These are phyloP conservation scores for Didymellaceae sp. DNA, from an alignment of 2,329 filamentous ascomycete genomes.

Conservation along the genomic window DNA sequence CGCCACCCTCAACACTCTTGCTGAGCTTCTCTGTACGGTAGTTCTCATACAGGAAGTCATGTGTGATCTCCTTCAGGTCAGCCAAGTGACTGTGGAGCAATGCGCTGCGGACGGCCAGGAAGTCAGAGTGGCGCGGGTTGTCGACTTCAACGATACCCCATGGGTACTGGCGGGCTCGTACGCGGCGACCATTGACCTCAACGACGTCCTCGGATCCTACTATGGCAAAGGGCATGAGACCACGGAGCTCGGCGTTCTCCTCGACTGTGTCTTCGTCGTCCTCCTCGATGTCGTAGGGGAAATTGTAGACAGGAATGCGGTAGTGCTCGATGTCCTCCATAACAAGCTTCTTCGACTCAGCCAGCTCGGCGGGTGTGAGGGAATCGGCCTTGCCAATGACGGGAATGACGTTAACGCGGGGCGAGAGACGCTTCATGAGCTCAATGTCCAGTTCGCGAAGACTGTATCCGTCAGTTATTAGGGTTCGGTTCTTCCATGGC, in stretches of 20 bases:
- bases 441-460: conserved; percentile 99
- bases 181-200: conserved; percentile 90
- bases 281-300: conserved; percentile 99
- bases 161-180: conserved; percentile 95
- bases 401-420: conserved; percentile 97
- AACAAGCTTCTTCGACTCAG: conserved; percentile 99
- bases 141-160: conserved; percentile 99
- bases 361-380: conserved; percentile 92
- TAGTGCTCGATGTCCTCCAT: conserved; percentile 99
- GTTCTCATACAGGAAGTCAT: conserved; percentile 99
- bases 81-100: conserved; percentile 97
- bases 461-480: conserved; percentile 58
- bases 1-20: conserved; percentile 96
- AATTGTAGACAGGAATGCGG: conserved; percentile 99
- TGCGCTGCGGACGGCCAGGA: conserved; percentile 94
- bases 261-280: conserved; percentile 99
- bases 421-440: conserved; percentile 98
- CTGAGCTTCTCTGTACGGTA: conserved; percentile 99
- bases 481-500: not conserved
- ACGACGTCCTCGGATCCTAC: conserved; percentile 95
- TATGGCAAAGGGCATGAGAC: conserved; percentile 98
- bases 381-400: conserved; percentile 99
- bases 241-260: conserved; percentile 96
- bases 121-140: conserved; percentile 98
- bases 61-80: conserved; percentile 98